Evolutionary conservation across 164 flowering plant genomes (phyloP).

Genomic region (Santalum album): DNA sequence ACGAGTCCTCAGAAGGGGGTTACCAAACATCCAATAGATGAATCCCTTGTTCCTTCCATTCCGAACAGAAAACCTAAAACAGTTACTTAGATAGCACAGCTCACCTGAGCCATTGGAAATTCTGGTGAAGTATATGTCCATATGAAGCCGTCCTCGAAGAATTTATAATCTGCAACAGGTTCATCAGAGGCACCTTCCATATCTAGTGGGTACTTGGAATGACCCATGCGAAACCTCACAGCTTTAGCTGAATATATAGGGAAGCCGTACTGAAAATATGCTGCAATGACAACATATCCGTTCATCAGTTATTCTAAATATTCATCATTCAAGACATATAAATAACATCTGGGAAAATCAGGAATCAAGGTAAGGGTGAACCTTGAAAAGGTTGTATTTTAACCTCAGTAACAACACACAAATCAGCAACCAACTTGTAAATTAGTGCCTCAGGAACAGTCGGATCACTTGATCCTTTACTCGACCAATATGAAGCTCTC

Average conservation of each 20-base stretch:
- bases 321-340: background rate
- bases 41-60: background rate
- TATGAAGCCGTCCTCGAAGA: conserved; percentile 14
- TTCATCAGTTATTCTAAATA: background rate
- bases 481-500: conserved; percentile 85
- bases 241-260: conserved; percentile 46
- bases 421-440: conserved; percentile 37
- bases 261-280: conserved; percentile 36
- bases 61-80: background rate
- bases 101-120: conserved; percentile 46
- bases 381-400: conserved; percentile 75
- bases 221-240: conserved; percentile 43
- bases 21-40: background rate
- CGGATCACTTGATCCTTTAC: conserved; percentile 60
- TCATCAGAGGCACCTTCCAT: conserved; percentile 9
- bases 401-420: conserved; percentile 66
- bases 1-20: too few relatives aligned
- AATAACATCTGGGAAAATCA: background rate
- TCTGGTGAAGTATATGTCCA: conserved; percentile 41
- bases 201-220: conserved; percentile 15
- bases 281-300: conserved; percentile 15
- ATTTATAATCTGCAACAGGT: conserved; percentile 4
- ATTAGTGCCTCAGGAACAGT: conserved; percentile 57
- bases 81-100: background rate
- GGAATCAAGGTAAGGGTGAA: conserved; percentile 5